These are phyloP conservation scores for Erysimum cheiranthoides DNA, from an alignment of 345 rosid species.

Conservation along the genomic window DNA sequence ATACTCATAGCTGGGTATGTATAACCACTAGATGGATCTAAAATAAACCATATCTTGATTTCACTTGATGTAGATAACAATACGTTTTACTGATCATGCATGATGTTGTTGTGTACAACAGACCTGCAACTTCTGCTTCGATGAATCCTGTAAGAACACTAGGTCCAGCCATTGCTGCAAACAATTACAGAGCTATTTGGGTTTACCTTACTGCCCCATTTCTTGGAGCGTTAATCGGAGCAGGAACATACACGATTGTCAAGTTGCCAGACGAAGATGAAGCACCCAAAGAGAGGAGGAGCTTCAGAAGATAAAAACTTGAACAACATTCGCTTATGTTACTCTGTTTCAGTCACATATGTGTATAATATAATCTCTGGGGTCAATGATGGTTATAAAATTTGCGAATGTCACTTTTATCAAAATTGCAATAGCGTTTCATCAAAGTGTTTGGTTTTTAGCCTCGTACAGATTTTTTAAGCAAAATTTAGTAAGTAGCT, in stretches of 20 bases:
- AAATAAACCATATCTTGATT: not conserved
- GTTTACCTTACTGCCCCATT: constrained; percentile 82
- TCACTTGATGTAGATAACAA: not conserved
- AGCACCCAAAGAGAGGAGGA: constrained; percentile 48
- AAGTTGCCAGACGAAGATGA: constrained; percentile 73
- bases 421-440: constrained; percentile 30
- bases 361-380: constrained; percentile 15
- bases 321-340: not conserved
- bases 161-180: constrained; percentile 89
- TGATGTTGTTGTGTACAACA: constrained; percentile 43
- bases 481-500: constrained; percentile 29
- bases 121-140: constrained; percentile 77
- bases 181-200: constrained; percentile 85
- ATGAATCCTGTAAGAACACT: constrained; percentile 92
- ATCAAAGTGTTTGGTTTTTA: not conserved
- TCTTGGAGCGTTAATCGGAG: constrained; percentile 84
- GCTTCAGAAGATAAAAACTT: constrained; percentile 60
- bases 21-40: too few species aligned
- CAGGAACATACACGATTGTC: constrained; percentile 78
- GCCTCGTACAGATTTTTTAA: constrained; percentile 9
- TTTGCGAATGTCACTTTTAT: not conserved
- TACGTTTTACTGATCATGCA: not conserved
- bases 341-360: constrained; percentile 22
- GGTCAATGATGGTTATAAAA: constrained; percentile 8
- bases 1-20: constrained; percentile 86